Evolutionary conservation across 2,329 filamentous ascomycete species (phyloP).

Genomic region (Aspergillus floridensis): DNA sequence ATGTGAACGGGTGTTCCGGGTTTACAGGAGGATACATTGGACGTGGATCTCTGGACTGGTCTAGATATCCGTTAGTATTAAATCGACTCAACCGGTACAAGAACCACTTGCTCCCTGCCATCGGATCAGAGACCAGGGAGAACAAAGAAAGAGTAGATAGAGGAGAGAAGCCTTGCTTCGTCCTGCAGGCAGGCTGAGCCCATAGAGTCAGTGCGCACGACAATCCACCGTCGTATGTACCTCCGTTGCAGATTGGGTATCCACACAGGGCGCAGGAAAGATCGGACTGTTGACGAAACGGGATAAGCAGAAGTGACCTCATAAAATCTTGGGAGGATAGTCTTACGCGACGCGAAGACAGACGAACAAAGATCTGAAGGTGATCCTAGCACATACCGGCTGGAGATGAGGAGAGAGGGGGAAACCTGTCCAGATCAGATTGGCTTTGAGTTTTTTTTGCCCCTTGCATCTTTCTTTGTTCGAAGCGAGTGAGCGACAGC

Average conservation of each 20-base stretch:
- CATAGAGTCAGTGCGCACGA: not conserved
- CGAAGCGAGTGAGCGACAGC: not conserved
- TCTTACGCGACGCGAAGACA: not conserved
- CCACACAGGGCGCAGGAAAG: not conserved
- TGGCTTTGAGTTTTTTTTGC: slow-evolving; percentile 2
- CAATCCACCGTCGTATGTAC: not conserved
- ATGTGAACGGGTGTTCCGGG: not conserved
- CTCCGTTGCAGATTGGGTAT: not conserved
- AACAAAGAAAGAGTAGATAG: not conserved
- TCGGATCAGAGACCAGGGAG: not conserved
- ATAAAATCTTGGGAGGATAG: not conserved
- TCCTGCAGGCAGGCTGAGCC: not conserved
- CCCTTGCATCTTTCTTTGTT: slow-evolving; percentile 5
- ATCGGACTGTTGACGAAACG: not conserved
- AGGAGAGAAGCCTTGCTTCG: not conserved
- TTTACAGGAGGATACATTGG: not conserved
- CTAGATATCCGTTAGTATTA: not conserved
- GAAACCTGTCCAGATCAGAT: not conserved
- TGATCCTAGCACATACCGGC: not conserved
- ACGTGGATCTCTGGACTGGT: not conserved
- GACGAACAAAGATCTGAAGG: not conserved
- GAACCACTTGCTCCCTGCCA: not conserved
- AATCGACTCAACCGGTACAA: not conserved
- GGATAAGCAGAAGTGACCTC: not conserved
- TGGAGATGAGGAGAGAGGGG: not conserved